A percentile compares a stretch with the other conserved stretches of the same genome.
phyloP scores from a whole-genome alignment of 345 rosid species.

The Garcia nutans region DNA sequence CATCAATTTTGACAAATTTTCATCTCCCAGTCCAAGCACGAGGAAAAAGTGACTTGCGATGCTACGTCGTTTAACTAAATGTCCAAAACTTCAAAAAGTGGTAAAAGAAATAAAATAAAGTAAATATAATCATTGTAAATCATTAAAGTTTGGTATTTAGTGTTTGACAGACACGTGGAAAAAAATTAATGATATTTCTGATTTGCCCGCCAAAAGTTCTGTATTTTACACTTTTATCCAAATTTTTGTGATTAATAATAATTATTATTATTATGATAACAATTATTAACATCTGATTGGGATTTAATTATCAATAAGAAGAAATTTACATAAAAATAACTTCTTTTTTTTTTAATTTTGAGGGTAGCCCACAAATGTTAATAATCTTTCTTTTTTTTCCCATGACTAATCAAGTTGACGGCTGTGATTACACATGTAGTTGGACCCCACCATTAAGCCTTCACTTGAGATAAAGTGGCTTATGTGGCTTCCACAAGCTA shows the following conservation, averaged over 20 bases:
- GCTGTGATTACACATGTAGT: too few species aligned
- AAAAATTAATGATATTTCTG: too few species aligned
- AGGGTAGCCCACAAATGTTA: background rate
- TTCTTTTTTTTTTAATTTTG: background rate
- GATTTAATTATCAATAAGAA: background rate
- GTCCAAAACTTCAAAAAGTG: background rate
- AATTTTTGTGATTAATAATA: background rate
- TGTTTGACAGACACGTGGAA: background rate
- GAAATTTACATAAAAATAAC: background rate
- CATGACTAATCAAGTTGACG: too few species aligned
- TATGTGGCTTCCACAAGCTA: too few species aligned
- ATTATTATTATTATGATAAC: background rate
- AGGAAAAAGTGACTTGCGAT: background rate
- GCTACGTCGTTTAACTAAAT: background rate
- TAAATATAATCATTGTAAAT: background rate
- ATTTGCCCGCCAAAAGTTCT: background rate
- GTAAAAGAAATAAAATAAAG: background rate
- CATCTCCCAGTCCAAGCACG: background rate
- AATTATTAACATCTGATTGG: slow-evolving; percentile 10
- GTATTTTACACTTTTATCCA: background rate
- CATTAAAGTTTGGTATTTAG: background rate
- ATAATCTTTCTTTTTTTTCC: too few species aligned
- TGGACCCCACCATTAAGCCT: too few species aligned
- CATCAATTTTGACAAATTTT: background rate
- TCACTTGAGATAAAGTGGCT: too few species aligned